Base-by-base conservation (phyloP, 1,284 basidiomycete species). In the Nidula niveotomentosa region DNA sequence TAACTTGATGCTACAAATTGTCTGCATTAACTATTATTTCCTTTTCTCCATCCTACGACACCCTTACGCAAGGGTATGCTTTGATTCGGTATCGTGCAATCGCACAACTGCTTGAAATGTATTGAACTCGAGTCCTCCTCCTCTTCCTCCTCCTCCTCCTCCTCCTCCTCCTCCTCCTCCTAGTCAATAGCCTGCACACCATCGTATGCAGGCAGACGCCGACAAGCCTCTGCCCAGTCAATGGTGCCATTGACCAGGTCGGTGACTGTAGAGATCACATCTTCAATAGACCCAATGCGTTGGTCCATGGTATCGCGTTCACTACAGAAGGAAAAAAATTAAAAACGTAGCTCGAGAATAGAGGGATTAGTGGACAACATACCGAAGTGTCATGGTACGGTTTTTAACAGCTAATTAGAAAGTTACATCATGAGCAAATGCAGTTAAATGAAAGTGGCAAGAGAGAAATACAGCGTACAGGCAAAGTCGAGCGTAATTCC, bases 401-500 rank as follows among this genome's bases (percentile, higher is more conserved):
- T 96, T 94, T 73, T 91, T 84, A 53, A 93, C 76, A 54, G 93
- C 91, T 94, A 67, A 30, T 30, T 30, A 6, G 30, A 1, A 30
- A 30, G 30, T 30, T 30, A 1, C 30, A 30, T 30, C 30, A 30
- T 30, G 30, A 30, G 30, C 30, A 30, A 30, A 30, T 30, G 30
- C 30, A 30, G 30, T 30, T 6, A 30, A 30, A 30, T 3, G 5
- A 30, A 30, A 30, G 30, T 30, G 30, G 30, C 5, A 30, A 30
- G 30, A 30, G 30, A 30, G 30, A 30, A 30, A 30, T 30, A 30
- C 30, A 6, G 86, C 91, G 74, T 71, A 93, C 94, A 96, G 30
- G 96, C 96, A 79, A 99, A 99, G 76, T 99, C 96, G 58, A 99
- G 83, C 5, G 97, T 99, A 62, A 96, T 82, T 53, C 96, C 96